Conservation (phyloP, 192 early-diverging fungal species). For the Kappamyces sp. region DNA sequence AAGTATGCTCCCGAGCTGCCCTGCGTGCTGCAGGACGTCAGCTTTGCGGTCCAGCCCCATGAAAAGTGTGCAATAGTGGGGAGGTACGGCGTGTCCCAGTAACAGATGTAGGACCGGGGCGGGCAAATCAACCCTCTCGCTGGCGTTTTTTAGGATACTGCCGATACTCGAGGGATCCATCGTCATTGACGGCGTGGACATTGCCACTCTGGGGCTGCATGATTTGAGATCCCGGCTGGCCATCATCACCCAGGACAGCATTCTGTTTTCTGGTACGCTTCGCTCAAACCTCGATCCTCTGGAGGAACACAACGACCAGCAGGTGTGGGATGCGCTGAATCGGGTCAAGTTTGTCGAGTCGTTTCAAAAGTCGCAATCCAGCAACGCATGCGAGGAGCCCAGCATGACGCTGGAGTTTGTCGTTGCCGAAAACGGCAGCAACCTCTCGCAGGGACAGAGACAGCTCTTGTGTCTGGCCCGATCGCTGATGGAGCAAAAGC, state of each 20-base stretch:
- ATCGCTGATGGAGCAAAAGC: conserved; percentile 65
- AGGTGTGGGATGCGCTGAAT: conserved; percentile 71
- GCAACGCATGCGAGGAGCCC: too few relatives aligned
- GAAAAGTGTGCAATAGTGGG: conserved; percentile 55
- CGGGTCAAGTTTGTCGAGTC: conserved; percentile 65
- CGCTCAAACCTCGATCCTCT: conserved; percentile 80
- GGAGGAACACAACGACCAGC: conserved; percentile 55
- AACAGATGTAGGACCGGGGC: conserved; percentile 80
- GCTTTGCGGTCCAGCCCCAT: conserved; percentile 58
- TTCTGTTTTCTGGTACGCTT: conserved; percentile 61
- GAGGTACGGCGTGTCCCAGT: too few relatives aligned
- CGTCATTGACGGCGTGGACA: conserved; percentile 66
- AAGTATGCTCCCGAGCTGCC: conserved; percentile 67
- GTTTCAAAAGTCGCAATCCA: too few relatives aligned
- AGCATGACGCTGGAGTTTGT: too few relatives aligned
- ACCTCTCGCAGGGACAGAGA: conserved; percentile 77
- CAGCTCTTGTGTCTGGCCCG: conserved; percentile 80
- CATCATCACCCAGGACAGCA: conserved; percentile 55
- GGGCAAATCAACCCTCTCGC: conserved; percentile 68
- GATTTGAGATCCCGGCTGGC: conserved; percentile 52
- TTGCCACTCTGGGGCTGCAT: conserved; percentile 51
- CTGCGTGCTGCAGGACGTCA: conserved; percentile 63
- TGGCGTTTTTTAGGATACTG: conserved; percentile 69
- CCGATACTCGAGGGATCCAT: conserved; percentile 55
- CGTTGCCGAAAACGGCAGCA: conserved; percentile 65